Evolutionary conservation across 2,329 filamentous ascomycete genomes (phyloP), one percentile per base, ranked within the genome.

Genomic region (Reticulascus tulasneorum): DNA sequence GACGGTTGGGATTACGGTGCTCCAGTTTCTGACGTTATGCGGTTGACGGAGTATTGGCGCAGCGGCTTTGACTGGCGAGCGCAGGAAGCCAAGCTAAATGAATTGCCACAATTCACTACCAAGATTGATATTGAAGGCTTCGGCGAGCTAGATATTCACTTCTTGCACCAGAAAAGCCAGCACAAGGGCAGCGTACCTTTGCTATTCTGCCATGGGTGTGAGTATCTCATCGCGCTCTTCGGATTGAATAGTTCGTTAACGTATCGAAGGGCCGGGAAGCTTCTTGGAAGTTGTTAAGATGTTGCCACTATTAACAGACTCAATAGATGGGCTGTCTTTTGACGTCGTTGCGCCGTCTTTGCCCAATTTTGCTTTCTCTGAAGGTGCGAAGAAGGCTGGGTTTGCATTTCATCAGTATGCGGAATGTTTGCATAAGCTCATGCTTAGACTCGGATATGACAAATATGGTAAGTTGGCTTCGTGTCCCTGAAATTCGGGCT

Each of bases 201-300:
- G 20, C 54, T 86, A 1, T 85, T 86, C 52, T 66, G 69, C n/a
- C 82, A 86, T 51, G 80, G 81, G 11, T 85, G 75, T 65, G 40
- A 48, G 58, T 51, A 6, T 11, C 7, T 7, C 15, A 7, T 10
- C 3, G 3, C 7, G 6, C 9, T 28, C n/a, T 9, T 4, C 9
- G 9, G 10, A 4, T 11, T 9, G 4, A 11, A 3, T 7, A 3
- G 4, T 15, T 10, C 5, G 11, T 31, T 38, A 12, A 38, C 30
- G 15, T 26, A 4, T 3, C 16, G 3, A 13, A 45, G 42, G 78
- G 76, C 84, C 84, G 0, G 83, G 84, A 2, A 81, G 74, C 45
- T 86, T 84, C 51, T 53, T 83, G 29, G 82, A 87, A 58, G 79
- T 77, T 3, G 58, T 63, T 15, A 85, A 83, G 50, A 60, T 86